These are phyloP conservation scores for Anethum foeniculum DNA, from an alignment of 140 eudicot genomes.

Conservation along the genomic window DNA sequence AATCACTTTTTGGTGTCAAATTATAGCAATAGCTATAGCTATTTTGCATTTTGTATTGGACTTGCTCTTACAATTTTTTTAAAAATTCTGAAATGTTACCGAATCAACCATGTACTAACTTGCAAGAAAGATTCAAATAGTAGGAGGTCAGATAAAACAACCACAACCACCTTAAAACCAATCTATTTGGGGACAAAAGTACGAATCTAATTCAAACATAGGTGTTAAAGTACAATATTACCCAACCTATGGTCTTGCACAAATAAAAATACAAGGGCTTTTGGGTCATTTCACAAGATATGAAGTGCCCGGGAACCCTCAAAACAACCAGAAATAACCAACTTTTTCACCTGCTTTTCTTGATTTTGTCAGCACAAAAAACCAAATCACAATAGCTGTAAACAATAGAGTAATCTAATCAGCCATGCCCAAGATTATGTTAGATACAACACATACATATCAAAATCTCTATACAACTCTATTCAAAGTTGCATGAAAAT, in stretches of 20 bases:
- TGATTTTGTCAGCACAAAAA: constrained; percentile 49
- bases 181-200: neutral
- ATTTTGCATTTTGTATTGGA: too few relatives aligned
- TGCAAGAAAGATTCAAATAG: neutral
- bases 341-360: constrained; percentile 43
- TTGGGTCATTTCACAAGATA: constrained; percentile 8
- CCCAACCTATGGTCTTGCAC: neutral
- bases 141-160: neutral
- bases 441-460: constrained; percentile 15
- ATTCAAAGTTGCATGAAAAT: constrained; percentile 20
- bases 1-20: too few relatives aligned
- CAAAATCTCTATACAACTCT: constrained; percentile 21
- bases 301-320: constrained; percentile 23
- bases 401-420: constrained; percentile 20
- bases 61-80: neutral
- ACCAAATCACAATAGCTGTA: constrained; percentile 29
- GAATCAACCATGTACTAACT: constrained; percentile 8
- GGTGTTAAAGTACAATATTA: neutral
- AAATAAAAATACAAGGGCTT: neutral
- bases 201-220: neutral
- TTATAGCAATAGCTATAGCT: too few relatives aligned
- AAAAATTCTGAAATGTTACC: neutral
- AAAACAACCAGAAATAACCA: constrained; percentile 22
- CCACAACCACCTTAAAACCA: neutral
- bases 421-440: constrained; percentile 29